Base-by-base conservation (phyloP, 495 filamentous ascomycete species). In the Aspergillus heteromorphus region DNA sequence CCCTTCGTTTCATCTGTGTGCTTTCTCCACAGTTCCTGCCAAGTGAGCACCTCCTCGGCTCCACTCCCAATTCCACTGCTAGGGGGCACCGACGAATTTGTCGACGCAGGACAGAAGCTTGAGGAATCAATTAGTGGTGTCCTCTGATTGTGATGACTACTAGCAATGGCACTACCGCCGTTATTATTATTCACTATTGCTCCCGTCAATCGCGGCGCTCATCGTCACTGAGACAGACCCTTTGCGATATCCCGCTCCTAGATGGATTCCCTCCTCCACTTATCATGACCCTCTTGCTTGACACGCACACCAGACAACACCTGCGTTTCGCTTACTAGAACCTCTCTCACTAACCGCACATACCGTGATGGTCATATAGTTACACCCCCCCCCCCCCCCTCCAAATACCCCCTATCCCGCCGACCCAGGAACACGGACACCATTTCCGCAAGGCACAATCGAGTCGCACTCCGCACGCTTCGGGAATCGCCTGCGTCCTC, bases 21-120 rank as follows among this genome's bases (percentile, higher is more conserved):
- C 17, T 19, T 56, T 56, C 62, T 65, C 62, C 62, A 61, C 62
- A 61, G 62, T 65, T 65, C 62, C 58, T 50, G 62, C 58, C 58
- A 65, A 54, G 48, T 52, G 48, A 59, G 51, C 48, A 64, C 55
- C 49, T 43, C 45, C 40, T 51, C 36, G 48, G 55, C 58, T 65
- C 62, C 62, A 65, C 58, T 50, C 54, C 59, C 53, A 56, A 56
- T 56, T 49, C 56, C 53, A 53, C 45, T 54, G 49, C 55, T 57
- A 58, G 49, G 56, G 51, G 56, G 45, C 36, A 42, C 21, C 45
- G 29, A 34, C 30, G 29, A 49, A 42, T 17, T 19, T 29, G 14
- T 43, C 11, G 23, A 52, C 42, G 38, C 19, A 25, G 43, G 17
- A 29, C 49, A 36, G 16, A 53, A 31, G 20, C 31, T 34, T 21